phyloP scores from a whole-genome alignment of 176 grass and related monocot genomes.

The Aegilops speltoides region DNA sequence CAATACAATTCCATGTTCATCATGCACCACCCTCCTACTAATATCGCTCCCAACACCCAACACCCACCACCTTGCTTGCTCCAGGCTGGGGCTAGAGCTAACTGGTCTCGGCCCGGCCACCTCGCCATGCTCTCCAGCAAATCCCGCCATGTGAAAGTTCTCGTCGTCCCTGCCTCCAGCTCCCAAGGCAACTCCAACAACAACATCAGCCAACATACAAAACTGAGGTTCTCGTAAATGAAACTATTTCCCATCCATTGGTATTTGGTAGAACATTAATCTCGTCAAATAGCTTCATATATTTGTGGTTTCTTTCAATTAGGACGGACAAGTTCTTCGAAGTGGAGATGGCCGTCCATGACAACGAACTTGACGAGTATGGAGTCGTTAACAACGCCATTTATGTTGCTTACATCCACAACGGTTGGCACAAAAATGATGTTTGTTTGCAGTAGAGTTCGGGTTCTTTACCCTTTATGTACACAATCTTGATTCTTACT shows the following conservation, averaged over 20 bases:
- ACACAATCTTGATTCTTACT: too few species aligned
- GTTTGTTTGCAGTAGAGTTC: too few species aligned
- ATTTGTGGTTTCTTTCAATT: neutral
- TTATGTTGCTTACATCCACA: slow-evolving; percentile 45
- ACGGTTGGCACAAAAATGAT: neutral
- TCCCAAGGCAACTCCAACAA: neutral
- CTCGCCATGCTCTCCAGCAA: neutral
- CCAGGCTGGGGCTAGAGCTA: neutral
- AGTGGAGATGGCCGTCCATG: slow-evolving; percentile 54
- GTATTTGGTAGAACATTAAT: neutral
- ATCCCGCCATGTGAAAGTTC: neutral
- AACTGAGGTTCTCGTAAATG: neutral
- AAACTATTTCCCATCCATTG: too few species aligned
- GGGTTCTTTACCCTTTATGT: too few species aligned
- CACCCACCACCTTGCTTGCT: neutral
- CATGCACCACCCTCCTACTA: too few species aligned
- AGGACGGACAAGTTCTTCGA: slow-evolving; percentile 46
- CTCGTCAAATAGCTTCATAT: neutral
- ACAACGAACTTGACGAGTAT: slow-evolving; percentile 60
- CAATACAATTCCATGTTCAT: too few species aligned
- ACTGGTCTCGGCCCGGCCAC: neutral
- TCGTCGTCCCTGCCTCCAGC: neutral
- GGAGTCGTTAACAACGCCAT: slow-evolving; percentile 60
- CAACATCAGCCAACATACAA: neutral
- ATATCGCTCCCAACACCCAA: neutral